Evolutionary conservation across 2,329 filamentous ascomycete species (phyloP), one percentile per base, ranked within the genome.

Genomic region (Magnaporthiopsis incrustans): DNA sequence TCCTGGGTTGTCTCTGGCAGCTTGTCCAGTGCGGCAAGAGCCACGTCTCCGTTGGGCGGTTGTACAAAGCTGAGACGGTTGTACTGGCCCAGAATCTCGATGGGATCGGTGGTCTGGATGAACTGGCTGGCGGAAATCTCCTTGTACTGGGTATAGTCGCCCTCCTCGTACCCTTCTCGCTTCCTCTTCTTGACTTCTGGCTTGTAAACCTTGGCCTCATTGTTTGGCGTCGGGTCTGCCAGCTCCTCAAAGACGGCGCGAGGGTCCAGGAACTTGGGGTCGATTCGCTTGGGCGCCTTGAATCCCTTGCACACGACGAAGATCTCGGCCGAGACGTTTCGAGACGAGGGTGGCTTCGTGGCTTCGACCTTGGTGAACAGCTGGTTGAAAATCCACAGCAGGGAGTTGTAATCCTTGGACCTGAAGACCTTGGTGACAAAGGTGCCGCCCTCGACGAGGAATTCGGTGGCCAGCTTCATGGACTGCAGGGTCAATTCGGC

Each of bases 401-500:
- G 78, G 65, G 92, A 89, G 74, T 97, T 97, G 80, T 97, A 98
- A 74, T 99, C 94, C 74, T 97, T 98, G 44, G 91, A 96, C 67
- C 95, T 82, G 81, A 99, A 99, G 58, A 99, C 91, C 78, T 99
- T 99, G 64, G 94, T 98, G 59, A 98, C 93, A 68, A 98, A 98
- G 11, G 89, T 94, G 68, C 95, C 95, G 59, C 93, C 92, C 74
- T 94, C 89, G 25, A 86, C 83, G 65, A 99, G 78, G 70, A 99
- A 99, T 69, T 99, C 94, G 0, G 92, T 97, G 3, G 95, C 95
- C 65, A 99, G 81, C 76, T 96, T 97, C 82, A 99, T 83, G 11
- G 91, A 90, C 74, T 97, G 91, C 64, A 99, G 80, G 15, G 90
- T 92, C 63, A 99, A 81, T 77, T 98, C 94, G 65, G 94, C 95